Evolutionary conservation across 306 rosid genomes (phyloP).

Genomic region (Sindora glabra): DNA sequence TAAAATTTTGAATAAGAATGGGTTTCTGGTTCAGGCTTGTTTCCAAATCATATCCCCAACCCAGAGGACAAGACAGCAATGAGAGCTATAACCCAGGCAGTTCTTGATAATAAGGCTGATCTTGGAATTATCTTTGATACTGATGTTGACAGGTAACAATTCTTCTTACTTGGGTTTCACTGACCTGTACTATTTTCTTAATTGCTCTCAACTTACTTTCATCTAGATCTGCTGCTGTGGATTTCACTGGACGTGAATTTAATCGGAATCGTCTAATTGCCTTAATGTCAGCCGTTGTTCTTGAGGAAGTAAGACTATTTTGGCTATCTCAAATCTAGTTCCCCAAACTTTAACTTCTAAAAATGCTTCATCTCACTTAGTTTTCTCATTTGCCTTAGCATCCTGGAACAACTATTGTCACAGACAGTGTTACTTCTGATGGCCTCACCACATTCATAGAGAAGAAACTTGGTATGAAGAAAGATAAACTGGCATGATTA

Average conservation of each 20-base stretch:
- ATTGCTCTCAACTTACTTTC: background rate
- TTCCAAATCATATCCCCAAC: slow-evolving; percentile 94
- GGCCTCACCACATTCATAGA: slow-evolving; percentile 89
- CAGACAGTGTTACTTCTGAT: slow-evolving; percentile 97
- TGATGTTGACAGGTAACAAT: slow-evolving; percentile 75
- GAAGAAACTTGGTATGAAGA: slow-evolving; percentile 73
- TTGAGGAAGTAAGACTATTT: slow-evolving; percentile 63
- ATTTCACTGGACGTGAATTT: slow-evolving; percentile 73
- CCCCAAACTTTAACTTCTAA: background rate
- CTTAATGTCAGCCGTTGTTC: slow-evolving; percentile 92
- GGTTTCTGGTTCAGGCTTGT: slow-evolving; percentile 57
- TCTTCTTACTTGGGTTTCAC: slow-evolving; percentile 16
- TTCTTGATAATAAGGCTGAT: slow-evolving; percentile 85
- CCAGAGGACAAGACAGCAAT: slow-evolving; percentile 98
- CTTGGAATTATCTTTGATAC: slow-evolving; percentile 97
- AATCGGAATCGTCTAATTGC: slow-evolving; percentile 91
- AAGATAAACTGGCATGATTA: slow-evolving; percentile 10
- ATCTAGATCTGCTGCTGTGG: slow-evolving; percentile 97
- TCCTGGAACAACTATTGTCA: slow-evolving; percentile 92
- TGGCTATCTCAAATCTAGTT: background rate
- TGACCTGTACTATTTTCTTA: background rate
- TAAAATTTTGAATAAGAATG: background rate
- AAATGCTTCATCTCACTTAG: background rate
- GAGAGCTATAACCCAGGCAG: slow-evolving; percentile 91
- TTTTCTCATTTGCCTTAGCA: slow-evolving; percentile 42